Percentiles rank a stretch among this genome's conserved stretches.
Conservation (phyloP, 306 rosid species). For the Neltuma alba region DNA sequence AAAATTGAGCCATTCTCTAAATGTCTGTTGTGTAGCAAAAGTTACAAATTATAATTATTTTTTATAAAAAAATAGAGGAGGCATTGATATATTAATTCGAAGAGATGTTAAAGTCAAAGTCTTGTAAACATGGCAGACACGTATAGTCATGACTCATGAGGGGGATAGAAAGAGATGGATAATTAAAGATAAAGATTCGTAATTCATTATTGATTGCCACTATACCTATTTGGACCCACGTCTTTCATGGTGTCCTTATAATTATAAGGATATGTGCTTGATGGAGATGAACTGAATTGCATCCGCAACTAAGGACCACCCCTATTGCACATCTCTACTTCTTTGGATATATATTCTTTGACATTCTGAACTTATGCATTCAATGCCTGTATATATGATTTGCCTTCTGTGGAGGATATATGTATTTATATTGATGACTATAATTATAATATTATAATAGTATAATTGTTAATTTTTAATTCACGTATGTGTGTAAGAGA, state of each 20-base stretch:
- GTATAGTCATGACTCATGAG: not conserved
- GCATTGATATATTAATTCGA: not conserved
- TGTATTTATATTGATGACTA: not conserved
- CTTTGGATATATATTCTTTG: not conserved
- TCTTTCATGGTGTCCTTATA: not conserved
- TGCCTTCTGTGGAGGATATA: not conserved
- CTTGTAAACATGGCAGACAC: not conserved
- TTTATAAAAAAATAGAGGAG: too few relatives aligned
- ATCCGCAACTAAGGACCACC: not conserved
- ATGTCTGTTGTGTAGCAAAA: too few relatives aligned
- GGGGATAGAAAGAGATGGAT: not conserved
- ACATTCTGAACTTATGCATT: not conserved
- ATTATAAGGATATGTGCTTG: not conserved
- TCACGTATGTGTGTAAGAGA: too few relatives aligned
- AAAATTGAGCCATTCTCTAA: too few relatives aligned
- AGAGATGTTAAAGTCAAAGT: not conserved
- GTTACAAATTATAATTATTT: too few relatives aligned
- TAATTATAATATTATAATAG: too few relatives aligned
- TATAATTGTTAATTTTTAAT: too few relatives aligned
- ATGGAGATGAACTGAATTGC: not conserved
- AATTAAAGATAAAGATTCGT: too few relatives aligned
- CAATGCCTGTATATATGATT: too few relatives aligned
- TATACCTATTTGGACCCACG: not conserved
- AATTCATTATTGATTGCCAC: not conserved
- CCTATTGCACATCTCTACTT: not conserved